Conservation (phyloP, 2,329 filamentous ascomycete genomes). For the Fusarium palustre region DNA sequence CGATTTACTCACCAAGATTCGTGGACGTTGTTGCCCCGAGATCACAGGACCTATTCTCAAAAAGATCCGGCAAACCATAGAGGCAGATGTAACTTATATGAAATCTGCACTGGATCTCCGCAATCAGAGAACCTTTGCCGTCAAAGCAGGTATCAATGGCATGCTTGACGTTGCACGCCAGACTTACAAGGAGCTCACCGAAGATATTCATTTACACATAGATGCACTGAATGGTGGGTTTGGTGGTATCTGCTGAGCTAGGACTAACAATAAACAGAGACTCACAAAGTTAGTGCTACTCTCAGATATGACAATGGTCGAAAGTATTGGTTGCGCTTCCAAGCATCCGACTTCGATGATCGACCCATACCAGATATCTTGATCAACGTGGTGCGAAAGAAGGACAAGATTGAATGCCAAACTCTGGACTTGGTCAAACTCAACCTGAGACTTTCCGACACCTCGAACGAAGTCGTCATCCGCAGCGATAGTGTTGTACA, state of each 20-base stretch:
- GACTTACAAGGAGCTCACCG: conserved; percentile 88
- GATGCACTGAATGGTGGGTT: conserved; percentile 71
- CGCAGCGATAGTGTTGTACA: conserved; percentile 84
- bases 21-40: conserved; percentile 74
- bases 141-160: conserved; percentile 85
- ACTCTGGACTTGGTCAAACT: conserved; percentile 86
- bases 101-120: conserved; percentile 84
- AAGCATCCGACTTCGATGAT: conserved; percentile 70
- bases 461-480: conserved; percentile 84
- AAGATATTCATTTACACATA: conserved; percentile 79
- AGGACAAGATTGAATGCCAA: conserved; percentile 85
- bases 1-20: conserved; percentile 73
- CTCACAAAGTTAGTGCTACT: conserved; percentile 69
- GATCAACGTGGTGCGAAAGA: conserved; percentile 80
- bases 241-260: not conserved
- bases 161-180: conserved; percentile 89
- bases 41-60: conserved; percentile 70
- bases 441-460: conserved; percentile 80
- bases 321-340: conserved; percentile 82
- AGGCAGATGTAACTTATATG: conserved; percentile 83
- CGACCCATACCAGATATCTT: conserved; percentile 73
- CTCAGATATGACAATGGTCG: conserved; percentile 82
- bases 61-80: conserved; percentile 77
- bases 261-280: conserved; percentile 54
- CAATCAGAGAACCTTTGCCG: conserved; percentile 90